A percentile compares a stretch with the other conserved stretches of the same genome.
These are phyloP conservation scores for Phyllosticta capitalensis DNA, from an alignment of 2,329 filamentous ascomycete genomes.

Conservation along the genomic window DNA sequence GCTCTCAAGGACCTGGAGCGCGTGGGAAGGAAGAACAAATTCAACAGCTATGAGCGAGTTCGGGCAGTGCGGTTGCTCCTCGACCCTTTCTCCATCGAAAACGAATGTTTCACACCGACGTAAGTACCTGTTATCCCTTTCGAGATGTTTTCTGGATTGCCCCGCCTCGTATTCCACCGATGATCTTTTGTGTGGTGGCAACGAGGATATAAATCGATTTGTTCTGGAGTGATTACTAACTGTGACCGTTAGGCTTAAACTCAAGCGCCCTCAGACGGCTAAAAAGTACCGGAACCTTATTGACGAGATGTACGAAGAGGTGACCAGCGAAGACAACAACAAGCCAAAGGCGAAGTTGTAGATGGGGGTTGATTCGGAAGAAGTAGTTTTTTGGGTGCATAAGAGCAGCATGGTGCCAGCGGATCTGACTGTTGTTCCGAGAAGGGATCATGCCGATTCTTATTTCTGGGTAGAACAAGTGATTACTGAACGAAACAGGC, in stretches of 20 bases:
- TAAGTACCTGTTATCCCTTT: conserved; percentile 42
- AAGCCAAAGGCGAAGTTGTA: conserved; percentile 40
- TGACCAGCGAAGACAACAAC: conserved; percentile 26
- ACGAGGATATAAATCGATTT: too few species aligned
- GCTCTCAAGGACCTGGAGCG: conserved; percentile 70
- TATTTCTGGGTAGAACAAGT: background rate
- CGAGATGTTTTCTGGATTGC: background rate
- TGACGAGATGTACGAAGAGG: conserved; percentile 53
- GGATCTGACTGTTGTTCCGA: background rate
- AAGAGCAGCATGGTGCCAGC: background rate
- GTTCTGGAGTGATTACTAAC: conserved; percentile 13
- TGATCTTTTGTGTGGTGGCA: background rate
- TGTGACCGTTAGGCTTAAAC: conserved; percentile 47
- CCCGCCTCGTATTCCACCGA: too few species aligned
- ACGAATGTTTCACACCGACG: conserved; percentile 82
- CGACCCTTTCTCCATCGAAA: conserved; percentile 89
- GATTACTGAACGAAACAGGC: background rate
- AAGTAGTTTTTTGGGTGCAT: background rate
- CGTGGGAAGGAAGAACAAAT: conserved; percentile 73
- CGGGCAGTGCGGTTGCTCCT: conserved; percentile 63
- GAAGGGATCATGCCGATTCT: background rate
- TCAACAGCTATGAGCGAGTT: conserved; percentile 84
- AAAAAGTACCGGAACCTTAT: conserved; percentile 51
- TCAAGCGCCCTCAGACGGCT: conserved; percentile 59
- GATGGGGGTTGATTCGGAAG: background rate